Evolutionary conservation across 2,329 filamentous ascomycete species (phyloP), one percentile per base, ranked within the genome.

Genomic region (Didymella pomorum): DNA sequence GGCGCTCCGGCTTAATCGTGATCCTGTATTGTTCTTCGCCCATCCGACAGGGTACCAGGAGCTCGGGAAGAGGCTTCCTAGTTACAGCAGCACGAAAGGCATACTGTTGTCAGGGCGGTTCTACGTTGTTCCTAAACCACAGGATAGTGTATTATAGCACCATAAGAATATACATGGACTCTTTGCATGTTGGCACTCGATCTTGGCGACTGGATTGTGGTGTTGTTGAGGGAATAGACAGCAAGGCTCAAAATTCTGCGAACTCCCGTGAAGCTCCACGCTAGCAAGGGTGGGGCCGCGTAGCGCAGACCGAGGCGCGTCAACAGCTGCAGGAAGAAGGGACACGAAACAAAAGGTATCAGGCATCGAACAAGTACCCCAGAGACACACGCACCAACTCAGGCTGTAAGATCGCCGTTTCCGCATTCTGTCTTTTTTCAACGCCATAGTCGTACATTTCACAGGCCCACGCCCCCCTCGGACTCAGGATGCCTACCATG

Each of bases 1-100:
- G 88, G 86, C 87, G 91, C 93, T 96, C 93, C 93, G 93, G 93
- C 93, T 97, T 97, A 97, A 95, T 96, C 89, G 92, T 89, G 91
- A 92, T 92, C 90, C 73, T 58, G 62, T 64, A 66, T 77, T 71
- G 52, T 71, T 96, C 86, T 96, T 83, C 89, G 93, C 92, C 91
- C 85, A 59, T 78, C 78, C 84, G 86, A 90, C 88, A 84, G 84
- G 84, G 83, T 90, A 95, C 92, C 90, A 91, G 92, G 85, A 86
- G 82, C 83, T 89, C 88, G 92, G 84, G 50, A 79, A 84, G 79
- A 76, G 75, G 77, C 48, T 76, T 76, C 79, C 82, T 84, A 86
- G 84, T 86, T 85, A 85, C 84, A 84, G 81, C 76, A 78, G 76
- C 76, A 68, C 64, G 66, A 71, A 29, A 25, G 73, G 65, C 75